phyloP scores from a whole-genome alignment of 2,329 filamentous ascomycete genomes.

The Cladosporium sp. region DNA sequence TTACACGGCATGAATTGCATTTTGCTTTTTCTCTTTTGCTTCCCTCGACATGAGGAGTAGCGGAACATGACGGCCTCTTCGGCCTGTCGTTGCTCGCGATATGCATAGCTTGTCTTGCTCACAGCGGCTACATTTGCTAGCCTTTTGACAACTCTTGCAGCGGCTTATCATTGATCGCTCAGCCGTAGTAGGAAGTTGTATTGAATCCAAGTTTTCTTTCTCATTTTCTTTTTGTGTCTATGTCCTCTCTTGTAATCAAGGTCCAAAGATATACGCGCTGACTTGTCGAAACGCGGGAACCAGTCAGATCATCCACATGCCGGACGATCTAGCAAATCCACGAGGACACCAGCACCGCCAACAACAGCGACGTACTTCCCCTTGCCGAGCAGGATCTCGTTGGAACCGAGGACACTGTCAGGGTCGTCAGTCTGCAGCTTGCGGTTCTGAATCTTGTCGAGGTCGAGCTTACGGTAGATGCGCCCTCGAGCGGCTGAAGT shows the following conservation, averaged over 20 bases:
- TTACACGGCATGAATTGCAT: neutral
- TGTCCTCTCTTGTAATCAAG: neutral
- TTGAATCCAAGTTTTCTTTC: neutral
- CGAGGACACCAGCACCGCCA: constrained; percentile 90
- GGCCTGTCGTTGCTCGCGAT: neutral
- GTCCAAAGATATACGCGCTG: neutral
- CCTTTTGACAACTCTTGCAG: neutral
- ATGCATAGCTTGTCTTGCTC: neutral
- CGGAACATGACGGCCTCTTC: neutral
- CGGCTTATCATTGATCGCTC: neutral
- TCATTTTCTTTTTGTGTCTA: neutral
- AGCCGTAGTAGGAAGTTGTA: neutral
- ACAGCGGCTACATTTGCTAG: neutral
- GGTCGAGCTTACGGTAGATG: constrained; percentile 92
- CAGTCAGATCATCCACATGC: neutral
- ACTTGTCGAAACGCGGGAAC: neutral
- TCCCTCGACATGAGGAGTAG: neutral
- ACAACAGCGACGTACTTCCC: constrained; percentile 95
- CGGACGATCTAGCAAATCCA: constrained; percentile 56
- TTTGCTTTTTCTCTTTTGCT: neutral
- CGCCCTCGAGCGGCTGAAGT: constrained; percentile 67
- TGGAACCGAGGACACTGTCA: constrained; percentile 94
- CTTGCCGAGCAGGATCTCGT: constrained; percentile 93
- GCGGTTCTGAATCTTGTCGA: constrained; percentile 79
- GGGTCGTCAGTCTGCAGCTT: constrained; percentile 98